Percentiles rank a stretch among this genome's conserved stretches.
These are phyloP conservation scores for Amanita rimosa DNA, from an alignment of 768 basidiomycete species.

Conservation along the genomic window DNA sequence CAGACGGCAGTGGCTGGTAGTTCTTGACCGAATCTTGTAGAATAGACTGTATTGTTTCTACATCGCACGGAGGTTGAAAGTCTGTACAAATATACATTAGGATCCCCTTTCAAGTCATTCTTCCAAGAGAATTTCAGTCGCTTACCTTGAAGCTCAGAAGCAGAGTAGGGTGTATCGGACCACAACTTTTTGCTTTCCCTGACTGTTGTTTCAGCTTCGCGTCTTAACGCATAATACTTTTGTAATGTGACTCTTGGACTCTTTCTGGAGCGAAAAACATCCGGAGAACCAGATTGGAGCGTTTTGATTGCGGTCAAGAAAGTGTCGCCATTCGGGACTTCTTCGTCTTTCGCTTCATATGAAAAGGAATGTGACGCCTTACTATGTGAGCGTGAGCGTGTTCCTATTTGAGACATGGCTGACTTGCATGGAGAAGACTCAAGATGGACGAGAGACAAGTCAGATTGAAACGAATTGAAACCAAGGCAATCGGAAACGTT, in stretches of 20 bases:
- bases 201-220: background rate
- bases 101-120: background rate
- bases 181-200: conserved; percentile 5
- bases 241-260: background rate
- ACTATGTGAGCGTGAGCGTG: background rate
- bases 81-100: background rate
- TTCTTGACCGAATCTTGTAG: conserved; percentile 3
- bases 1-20: conserved; percentile 1
- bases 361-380: background rate
- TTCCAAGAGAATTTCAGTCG: background rate
- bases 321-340: background rate
- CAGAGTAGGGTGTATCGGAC: conserved; percentile 1
- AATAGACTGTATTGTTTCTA: background rate
- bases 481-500: no score
- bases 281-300: background rate
- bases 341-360: background rate
- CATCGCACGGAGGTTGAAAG: background rate
- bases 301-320: background rate
- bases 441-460: background rate
- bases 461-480: background rate
- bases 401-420: background rate
- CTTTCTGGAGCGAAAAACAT: background rate
- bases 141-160: conserved; percentile 2
- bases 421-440: background rate
- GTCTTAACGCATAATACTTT: background rate